phyloP scores from a whole-genome alignment of 331 rosid species.

The Quercus phellos region DNA sequence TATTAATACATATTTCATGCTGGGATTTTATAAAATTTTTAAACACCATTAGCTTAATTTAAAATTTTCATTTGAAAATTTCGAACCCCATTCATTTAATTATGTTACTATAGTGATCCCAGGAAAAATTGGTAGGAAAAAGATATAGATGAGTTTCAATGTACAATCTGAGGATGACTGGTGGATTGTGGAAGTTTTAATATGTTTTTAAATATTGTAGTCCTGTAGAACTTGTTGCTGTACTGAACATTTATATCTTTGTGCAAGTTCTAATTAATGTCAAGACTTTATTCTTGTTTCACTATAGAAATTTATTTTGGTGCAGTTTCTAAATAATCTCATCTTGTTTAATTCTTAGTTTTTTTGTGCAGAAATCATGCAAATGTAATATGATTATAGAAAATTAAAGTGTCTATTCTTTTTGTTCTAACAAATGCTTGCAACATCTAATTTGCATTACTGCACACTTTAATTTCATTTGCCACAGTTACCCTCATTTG shows the following conservation, averaged over 20 bases:
- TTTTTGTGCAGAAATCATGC: background rate
- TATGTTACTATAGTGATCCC: background rate
- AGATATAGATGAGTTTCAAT: background rate
- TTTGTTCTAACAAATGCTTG: background rate
- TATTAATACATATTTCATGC: background rate
- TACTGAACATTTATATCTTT: background rate
- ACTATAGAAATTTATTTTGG: background rate
- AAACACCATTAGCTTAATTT: background rate
- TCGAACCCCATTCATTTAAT: background rate
- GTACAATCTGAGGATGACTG: background rate
- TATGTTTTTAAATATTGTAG: background rate
- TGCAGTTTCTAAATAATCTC: background rate
- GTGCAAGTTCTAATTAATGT: background rate
- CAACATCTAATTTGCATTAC: background rate
- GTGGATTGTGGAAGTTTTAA: background rate
- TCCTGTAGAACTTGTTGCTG: background rate
- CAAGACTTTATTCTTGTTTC: background rate
- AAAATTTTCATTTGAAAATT: background rate
- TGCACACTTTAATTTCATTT: background rate
- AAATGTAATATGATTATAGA: background rate
- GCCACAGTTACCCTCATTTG: background rate
- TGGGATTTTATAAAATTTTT: background rate
- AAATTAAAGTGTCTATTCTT: background rate
- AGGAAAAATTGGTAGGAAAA: background rate
- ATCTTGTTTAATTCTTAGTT: background rate